phyloP scores from a whole-genome alignment of 345 rosid genomes.

The Hypericum perforatum region DNA sequence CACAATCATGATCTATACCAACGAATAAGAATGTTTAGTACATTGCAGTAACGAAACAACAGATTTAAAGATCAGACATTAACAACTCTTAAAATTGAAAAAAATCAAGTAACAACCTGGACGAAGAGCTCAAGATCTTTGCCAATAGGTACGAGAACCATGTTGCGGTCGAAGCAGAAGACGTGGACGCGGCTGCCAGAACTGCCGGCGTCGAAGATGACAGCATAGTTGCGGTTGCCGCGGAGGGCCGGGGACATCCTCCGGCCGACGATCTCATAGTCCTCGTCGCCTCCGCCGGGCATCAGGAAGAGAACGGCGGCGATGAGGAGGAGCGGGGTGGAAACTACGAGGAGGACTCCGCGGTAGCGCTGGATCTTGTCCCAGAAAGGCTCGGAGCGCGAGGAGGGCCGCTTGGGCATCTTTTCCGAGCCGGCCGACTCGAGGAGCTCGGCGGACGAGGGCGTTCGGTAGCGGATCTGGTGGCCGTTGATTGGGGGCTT shows the following conservation, averaged over 20 bases:
- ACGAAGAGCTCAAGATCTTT: constrained; percentile 77
- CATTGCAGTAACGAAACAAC: too few relatives aligned
- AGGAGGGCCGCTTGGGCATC: constrained; percentile 50
- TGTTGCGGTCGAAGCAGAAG: constrained; percentile 69
- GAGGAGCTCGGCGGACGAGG: constrained; percentile 37
- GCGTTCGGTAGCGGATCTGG: constrained; percentile 69
- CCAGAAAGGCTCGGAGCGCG: constrained; percentile 42
- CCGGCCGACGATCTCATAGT: constrained; percentile 34
- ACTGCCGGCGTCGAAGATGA: constrained; percentile 89
- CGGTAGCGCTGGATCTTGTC: constrained; percentile 80
- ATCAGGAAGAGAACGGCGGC: constrained; percentile 45
- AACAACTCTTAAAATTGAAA: too few relatives aligned
- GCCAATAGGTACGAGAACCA: constrained; percentile 89
- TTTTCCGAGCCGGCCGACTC: constrained; percentile 17
- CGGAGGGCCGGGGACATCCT: constrained; percentile 35
- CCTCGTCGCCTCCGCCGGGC: constrained; percentile 37
- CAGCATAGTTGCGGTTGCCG: constrained; percentile 48
- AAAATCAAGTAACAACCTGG: constrained; percentile 39
- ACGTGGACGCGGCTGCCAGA: constrained; percentile 97
- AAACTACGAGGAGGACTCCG: constrained; percentile 44
- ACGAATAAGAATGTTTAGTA: too few relatives aligned
- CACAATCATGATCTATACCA: too few relatives aligned
- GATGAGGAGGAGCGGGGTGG: constrained; percentile 57
- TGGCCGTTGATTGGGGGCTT: too few relatives aligned
- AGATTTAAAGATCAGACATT: too few relatives aligned